phyloP scores from a whole-genome alignment of 1,139 yeast genomes.

The Geotrichum aggregatum region DNA sequence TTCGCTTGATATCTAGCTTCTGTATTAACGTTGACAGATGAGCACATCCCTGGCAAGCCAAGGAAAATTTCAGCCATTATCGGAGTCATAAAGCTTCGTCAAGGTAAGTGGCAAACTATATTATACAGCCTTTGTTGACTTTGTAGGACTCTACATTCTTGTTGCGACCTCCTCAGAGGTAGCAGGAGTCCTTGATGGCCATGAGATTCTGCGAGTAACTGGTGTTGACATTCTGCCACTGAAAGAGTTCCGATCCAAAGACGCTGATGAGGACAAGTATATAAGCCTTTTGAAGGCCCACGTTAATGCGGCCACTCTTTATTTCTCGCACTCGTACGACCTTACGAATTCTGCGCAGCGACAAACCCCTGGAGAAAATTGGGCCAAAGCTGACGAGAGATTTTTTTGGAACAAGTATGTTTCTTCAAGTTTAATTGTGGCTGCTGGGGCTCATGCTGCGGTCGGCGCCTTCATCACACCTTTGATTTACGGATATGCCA shows the following conservation, averaged over 20 bases:
- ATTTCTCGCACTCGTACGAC: slow-evolving; percentile 70
- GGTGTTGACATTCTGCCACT: slow-evolving; percentile 59
- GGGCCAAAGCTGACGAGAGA: slow-evolving; percentile 52
- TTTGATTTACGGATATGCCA: slow-evolving; percentile 68
- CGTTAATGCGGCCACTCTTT: slow-evolving; percentile 67
- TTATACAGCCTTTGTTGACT: too few relatives aligned
- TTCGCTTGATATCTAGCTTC: not conserved
- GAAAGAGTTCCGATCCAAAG: slow-evolving; percentile 38
- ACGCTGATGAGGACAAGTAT: slow-evolving; percentile 58
- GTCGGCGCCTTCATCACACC: slow-evolving; percentile 62
- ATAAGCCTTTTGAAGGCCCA: slow-evolving; percentile 63
- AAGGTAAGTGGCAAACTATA: slow-evolving; percentile 34
- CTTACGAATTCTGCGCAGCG: slow-evolving; percentile 76
- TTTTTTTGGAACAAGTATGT: slow-evolving; percentile 89
- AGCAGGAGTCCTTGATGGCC: slow-evolving; percentile 60
- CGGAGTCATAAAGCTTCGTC: slow-evolving; percentile 62
- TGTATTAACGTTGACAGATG: slow-evolving; percentile 7
- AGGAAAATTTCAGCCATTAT: slow-evolving; percentile 58
- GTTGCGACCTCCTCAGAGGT: slow-evolving; percentile 58
- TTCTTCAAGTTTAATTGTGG: slow-evolving; percentile 51
- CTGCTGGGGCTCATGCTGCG: slow-evolving; percentile 39
- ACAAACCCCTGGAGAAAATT: slow-evolving; percentile 23
- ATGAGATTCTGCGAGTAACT: slow-evolving; percentile 55
- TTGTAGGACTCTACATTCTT: slow-evolving; percentile 43
- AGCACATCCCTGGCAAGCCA: slow-evolving; percentile 23